Evolutionary conservation across 805 yeast genomes (phyloP), one percentile per base, ranked within the genome.

Genomic region (Candida ovalis): DNA sequence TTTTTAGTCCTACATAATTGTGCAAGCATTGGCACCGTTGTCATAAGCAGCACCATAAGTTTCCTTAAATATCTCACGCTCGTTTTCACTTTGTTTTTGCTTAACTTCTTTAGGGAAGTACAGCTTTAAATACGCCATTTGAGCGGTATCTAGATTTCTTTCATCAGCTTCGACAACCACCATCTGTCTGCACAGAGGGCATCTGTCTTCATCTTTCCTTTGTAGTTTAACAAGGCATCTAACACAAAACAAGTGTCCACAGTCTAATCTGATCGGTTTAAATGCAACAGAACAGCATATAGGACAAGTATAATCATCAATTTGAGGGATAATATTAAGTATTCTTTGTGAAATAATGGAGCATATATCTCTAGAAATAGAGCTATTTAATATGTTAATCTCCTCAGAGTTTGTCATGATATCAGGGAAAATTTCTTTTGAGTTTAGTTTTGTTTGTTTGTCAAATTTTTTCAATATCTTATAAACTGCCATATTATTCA

Each of bases 401-500:
- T 56, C 46, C 12, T 49, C 45, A 4, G 61, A 50, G 5, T 47
- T 46, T 17, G 53, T 46, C 2, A 64, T 43, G 10, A 61, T 50
- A 24, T 53, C 54, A 2, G 85, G 83, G 55, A 80, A 77, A 40
- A 67, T 58, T 4, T 64, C 48, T 36, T 76, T 71, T 0, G 82
- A 70, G 27, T 74, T 72, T 25, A 85, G 65, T 6, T 78, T 67
- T 0, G 92, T 86, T 56, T 80, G 84, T 60, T 86, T 86, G 56
- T 86, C 90, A 56, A 86, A 86, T 60, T 86, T 86, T 61, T 86
- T 85, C 59, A 85, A 69, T 51, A 86, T 86, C 62, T 86, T 86
- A 17, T 75, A 67, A 36, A 84, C 74, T 0, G 92, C 92, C 38
- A 78, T 72, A 30, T 76, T 69, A 63, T 86, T 86, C 50, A 85